Conservation (phyloP, 2,329 filamentous ascomycete species). For the Alternaria sp. region DNA sequence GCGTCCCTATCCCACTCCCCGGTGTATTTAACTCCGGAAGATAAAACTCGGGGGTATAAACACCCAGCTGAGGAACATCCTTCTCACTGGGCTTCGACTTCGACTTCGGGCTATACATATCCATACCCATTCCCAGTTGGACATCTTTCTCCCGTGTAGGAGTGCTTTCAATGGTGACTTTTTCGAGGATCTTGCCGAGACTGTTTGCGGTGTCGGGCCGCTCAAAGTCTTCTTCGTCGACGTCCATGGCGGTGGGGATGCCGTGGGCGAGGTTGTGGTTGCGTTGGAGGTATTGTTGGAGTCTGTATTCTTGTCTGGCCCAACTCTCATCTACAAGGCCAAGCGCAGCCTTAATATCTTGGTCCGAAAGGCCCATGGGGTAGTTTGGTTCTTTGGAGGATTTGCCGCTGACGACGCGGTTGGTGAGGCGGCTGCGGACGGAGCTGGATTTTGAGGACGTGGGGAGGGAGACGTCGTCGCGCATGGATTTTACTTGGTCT, state of each 20-base stretch:
- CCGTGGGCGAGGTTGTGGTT: slow-evolving; percentile 55
- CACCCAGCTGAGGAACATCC: slow-evolving; percentile 37
- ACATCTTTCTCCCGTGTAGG: slow-evolving; percentile 50
- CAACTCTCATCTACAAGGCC: slow-evolving; percentile 57
- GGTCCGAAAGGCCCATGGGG: slow-evolving; percentile 49
- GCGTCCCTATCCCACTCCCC: background rate
- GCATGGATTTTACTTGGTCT: slow-evolving; percentile 61
- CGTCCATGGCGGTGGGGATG: slow-evolving; percentile 51
- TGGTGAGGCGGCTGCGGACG: slow-evolving; percentile 43
- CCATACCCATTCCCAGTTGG: slow-evolving; percentile 29
- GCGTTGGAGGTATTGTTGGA: slow-evolving; percentile 55
- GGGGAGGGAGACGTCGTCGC: slow-evolving; percentile 45
- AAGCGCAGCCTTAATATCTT: slow-evolving; percentile 58
- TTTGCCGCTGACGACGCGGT: slow-evolving; percentile 37
- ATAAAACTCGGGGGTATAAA: background rate
- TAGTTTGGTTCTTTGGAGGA: slow-evolving; percentile 31
- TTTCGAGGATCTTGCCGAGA: slow-evolving; percentile 52
- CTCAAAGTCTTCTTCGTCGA: slow-evolving; percentile 56
- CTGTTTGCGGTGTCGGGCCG: slow-evolving; percentile 50
- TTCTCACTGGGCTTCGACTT: slow-evolving; percentile 47
- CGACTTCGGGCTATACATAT: background rate
- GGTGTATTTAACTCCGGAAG: background rate
- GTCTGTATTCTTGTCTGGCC: slow-evolving; percentile 56
- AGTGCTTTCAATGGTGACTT: slow-evolving; percentile 54
- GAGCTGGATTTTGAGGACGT: slow-evolving; percentile 39